Evolutionary conservation across 108 stramenopile genomes (phyloP).

Genomic region (Skeletonema marinoi): DNA sequence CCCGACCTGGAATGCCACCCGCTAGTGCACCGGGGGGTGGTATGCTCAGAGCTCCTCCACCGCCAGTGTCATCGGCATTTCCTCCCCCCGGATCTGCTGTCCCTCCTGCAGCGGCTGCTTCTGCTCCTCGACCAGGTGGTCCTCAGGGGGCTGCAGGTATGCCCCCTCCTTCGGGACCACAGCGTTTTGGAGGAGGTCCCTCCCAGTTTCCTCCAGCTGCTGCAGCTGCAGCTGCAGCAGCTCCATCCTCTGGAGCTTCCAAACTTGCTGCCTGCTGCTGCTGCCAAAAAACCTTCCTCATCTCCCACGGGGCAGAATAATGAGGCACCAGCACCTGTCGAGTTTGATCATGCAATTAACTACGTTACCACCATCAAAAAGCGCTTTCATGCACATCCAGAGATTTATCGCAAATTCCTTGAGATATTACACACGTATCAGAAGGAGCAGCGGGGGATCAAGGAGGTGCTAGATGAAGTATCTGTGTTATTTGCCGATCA

Average conservation of each 20-base stretch:
- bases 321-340: constrained; percentile 62
- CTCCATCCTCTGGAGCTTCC: constrained; percentile 14
- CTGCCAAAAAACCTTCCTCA: constrained; percentile 20
- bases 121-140: constrained; percentile 1
- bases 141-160: not conserved
- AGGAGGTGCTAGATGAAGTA: constrained; percentile 96
- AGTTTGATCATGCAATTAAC: constrained; percentile 99
- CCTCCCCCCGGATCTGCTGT: constrained; percentile 20
- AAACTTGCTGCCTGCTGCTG: constrained; percentile 2
- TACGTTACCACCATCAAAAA: constrained; percentile 98
- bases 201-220: constrained; percentile 22
- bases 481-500: constrained; percentile 97
- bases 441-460: constrained; percentile 97
- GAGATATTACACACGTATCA: constrained; percentile 99
- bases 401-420: constrained; percentile 96
- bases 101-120: constrained; percentile 19
- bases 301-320: not conserved
- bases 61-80: constrained; percentile 2
- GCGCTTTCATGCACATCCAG: constrained; percentile 93
- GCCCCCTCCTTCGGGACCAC: not conserved
- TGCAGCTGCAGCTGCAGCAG: constrained; percentile 31
- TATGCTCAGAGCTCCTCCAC: constrained; percentile 17
- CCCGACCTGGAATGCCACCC: constrained; percentile 18
- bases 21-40: not conserved
- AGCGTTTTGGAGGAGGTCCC: constrained; percentile 12